These are phyloP conservation scores for Daedalea quercina DNA, from an alignment of 768 basidiomycete species.

Conservation along the genomic window DNA sequence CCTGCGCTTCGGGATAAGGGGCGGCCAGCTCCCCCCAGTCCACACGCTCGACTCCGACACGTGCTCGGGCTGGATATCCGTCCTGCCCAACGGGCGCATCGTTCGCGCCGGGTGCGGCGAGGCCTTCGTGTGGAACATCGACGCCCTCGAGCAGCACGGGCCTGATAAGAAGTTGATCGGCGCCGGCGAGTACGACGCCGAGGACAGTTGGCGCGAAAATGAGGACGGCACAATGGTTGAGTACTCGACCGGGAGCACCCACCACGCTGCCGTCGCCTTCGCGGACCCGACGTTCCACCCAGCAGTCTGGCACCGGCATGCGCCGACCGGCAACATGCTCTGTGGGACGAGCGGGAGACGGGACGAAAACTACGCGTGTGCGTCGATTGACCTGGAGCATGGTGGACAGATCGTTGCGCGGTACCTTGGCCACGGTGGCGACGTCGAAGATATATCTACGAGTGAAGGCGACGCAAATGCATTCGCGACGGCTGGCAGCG, in stretches of 20 bases:
- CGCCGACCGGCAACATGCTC: slow-evolving; percentile 19
- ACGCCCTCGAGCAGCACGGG: slow-evolving; percentile 26
- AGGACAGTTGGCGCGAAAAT: slow-evolving; percentile 5
- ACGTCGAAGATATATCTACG: slow-evolving; percentile 26
- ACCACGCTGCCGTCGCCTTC: slow-evolving; percentile 5
- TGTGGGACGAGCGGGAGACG: slow-evolving; percentile 12
- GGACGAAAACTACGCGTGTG: slow-evolving; percentile 8
- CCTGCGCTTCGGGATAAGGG: too few species aligned
- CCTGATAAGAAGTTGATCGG: slow-evolving; percentile 12
- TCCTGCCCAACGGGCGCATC: slow-evolving; percentile 23
- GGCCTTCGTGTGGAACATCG: slow-evolving; percentile 31
- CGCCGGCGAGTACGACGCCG: neutral
- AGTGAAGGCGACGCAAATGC: slow-evolving; percentile 27
- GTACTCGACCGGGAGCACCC: slow-evolving; percentile 19
- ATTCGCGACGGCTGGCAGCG: slow-evolving; percentile 30
- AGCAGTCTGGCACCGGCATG: slow-evolving; percentile 22
- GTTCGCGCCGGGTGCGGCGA: slow-evolving; percentile 29
- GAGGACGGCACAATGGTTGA: slow-evolving; percentile 22
- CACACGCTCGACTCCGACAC: slow-evolving; percentile 26
- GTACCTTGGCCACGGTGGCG: slow-evolving; percentile 34
- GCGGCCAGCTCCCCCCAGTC: slow-evolving; percentile 10
- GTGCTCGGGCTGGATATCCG: slow-evolving; percentile 24
- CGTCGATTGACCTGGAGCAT: slow-evolving; percentile 27
- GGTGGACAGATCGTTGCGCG: slow-evolving; percentile 24
- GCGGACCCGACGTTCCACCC: slow-evolving; percentile 5